Evolutionary conservation across 768 basidiomycete genomes (phyloP), one percentile per base, ranked within the genome.

Genomic region (Psilocybe subaeruginosa): DNA sequence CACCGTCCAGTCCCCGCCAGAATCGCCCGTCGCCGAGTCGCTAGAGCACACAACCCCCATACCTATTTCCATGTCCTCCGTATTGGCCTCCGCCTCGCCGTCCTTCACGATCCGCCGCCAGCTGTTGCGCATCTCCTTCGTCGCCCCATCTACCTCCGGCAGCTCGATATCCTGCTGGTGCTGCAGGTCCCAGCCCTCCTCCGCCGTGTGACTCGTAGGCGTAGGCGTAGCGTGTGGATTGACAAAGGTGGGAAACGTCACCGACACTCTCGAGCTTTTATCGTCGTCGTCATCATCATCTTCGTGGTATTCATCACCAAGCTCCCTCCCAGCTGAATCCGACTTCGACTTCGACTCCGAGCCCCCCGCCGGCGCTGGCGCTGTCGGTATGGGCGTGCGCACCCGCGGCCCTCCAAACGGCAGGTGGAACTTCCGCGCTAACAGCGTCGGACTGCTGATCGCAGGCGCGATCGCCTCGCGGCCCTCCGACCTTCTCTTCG

Each of bases 241-340:
- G 6, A 67, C 69, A 64, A 76, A 76, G 2, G 72, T 74, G 8
- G 79, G 77, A 29, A 75, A 76, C 2, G 69, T 64, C 17, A 74
- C 74, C 16, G 76, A 77, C 14, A 71, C 66, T 3, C 61, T 65
- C 43, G 76, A 78, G 39, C 60, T 63, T 16, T 39, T 30, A 12
- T 43, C 41, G 5, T 43, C 41, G 5, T 43, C 41, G 8, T 43
- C 41, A 11, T 43, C n/a, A 11, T 43, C 41, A 12, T 43, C 41
- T 5, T 43, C 41, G 14, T 12, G 7, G 14, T 43, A 16, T 16
- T 8, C n/a, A n/a, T 43, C 9, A 7, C 41, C 14, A n/a, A 12
- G 14, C 9, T 16, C 14, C 11, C 41, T 6, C 14, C 14, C 5
- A 16, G 41, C 14, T 5, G 41, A 4, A 43, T 12, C 14, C 1